Percentiles rank a stretch among this genome's conserved stretches.
These are phyloP conservation scores for Podospora conica DNA, from an alignment of 495 filamentous ascomycete genomes.

Conservation along the genomic window DNA sequence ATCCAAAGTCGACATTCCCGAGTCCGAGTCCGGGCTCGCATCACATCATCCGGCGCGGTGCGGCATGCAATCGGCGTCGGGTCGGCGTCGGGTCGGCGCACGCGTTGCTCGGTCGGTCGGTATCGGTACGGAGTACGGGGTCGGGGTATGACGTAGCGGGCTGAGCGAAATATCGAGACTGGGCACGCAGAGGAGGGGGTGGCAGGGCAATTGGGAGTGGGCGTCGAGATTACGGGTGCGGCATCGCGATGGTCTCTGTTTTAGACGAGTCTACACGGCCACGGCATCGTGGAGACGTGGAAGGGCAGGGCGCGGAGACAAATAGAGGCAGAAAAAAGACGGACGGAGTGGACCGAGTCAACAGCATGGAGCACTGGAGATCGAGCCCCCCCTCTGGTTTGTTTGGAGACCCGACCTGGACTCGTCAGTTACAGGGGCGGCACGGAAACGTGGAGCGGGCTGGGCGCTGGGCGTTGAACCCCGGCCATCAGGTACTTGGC, in stretches of 20 bases:
- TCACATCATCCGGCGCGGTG: conserved; percentile 29
- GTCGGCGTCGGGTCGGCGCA: background rate
- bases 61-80: conserved; percentile 4
- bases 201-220: conserved; percentile 1
- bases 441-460: background rate
- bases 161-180: conserved; percentile 22
- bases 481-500: background rate
- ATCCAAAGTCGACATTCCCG: conserved; percentile 38
- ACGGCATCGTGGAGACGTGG: background rate
- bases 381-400: conserved; percentile 1
- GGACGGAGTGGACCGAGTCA: conserved; percentile 4
- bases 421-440: background rate
- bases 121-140: too few species aligned
- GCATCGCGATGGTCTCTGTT: conserved; percentile 26
- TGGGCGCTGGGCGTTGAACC: too few species aligned
- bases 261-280: background rate
- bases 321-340: background rate
- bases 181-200: conserved; percentile 2
- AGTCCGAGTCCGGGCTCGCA: conserved; percentile 26
- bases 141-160: conserved; percentile 14
- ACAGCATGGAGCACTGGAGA: conserved; percentile 6
- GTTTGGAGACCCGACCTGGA: conserved; percentile 4
- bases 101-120: too few species aligned
- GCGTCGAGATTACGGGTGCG: conserved; percentile 25
- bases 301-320: background rate